These are phyloP conservation scores for Podaxis sp. DNA, from an alignment of 768 basidiomycete species.

Conservation along the genomic window DNA sequence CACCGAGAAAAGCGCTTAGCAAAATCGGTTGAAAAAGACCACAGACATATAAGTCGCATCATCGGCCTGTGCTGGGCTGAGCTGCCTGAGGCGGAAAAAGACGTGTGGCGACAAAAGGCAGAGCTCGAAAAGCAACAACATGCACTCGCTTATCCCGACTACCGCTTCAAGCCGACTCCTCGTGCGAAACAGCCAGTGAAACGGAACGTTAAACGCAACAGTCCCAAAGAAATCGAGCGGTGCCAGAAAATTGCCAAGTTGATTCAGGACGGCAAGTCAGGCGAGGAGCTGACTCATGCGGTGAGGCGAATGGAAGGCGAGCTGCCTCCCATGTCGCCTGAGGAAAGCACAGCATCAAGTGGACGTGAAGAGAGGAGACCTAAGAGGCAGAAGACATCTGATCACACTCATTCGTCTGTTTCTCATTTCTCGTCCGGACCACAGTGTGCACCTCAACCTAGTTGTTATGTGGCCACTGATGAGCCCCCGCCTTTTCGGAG, in stretches of 20 bases:
- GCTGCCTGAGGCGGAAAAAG: constrained; percentile 48
- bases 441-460: background rate
- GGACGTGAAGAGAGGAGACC: constrained; percentile 3
- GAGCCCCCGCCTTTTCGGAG: constrained; percentile 27
- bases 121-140: constrained; percentile 52
- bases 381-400: background rate
- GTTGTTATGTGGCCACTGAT: background rate
- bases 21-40: constrained; percentile 51
- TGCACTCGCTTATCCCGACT: constrained; percentile 46
- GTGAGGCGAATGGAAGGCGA: constrained; percentile 30
- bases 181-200: constrained; percentile 44
- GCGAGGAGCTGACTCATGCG: constrained; percentile 45
- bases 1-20: constrained; percentile 48
- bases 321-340: background rate
- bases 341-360: background rate
- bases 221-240: constrained; percentile 43
- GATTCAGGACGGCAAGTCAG: constrained; percentile 48
- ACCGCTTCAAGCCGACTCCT: constrained; percentile 48
- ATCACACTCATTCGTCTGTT: background rate
- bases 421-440: background rate
- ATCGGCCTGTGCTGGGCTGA: constrained; percentile 55
- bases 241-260: constrained; percentile 50
- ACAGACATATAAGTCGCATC: constrained; percentile 57
- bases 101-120: constrained; percentile 49
- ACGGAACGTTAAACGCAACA: constrained; percentile 52